Conservation (phyloP, 2,329 filamentous ascomycete genomes). For the Lachnellula arida region DNA sequence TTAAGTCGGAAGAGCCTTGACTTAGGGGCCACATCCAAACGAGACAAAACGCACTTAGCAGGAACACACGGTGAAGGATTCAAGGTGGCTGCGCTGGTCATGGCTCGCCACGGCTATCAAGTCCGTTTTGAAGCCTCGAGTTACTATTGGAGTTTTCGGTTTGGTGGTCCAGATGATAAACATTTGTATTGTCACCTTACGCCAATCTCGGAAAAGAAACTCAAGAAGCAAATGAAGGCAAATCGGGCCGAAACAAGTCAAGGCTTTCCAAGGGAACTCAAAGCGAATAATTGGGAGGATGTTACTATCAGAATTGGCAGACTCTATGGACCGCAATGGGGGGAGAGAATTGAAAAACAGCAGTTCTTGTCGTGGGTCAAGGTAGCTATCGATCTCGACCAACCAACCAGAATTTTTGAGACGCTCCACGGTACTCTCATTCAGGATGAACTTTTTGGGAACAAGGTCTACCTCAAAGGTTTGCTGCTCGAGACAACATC, state of each 20-base stretch:
- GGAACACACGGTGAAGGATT: slow-evolving; percentile 30
- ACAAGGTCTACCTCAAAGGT: slow-evolving; percentile 18
- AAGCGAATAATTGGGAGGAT: slow-evolving; percentile 16
- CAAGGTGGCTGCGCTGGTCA: slow-evolving; percentile 28
- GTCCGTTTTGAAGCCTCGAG: slow-evolving; percentile 17
- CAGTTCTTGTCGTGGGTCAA: slow-evolving; percentile 14
- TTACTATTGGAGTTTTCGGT: slow-evolving; percentile 22
- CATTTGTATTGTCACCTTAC: slow-evolving; percentile 12
- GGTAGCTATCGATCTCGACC: slow-evolving; percentile 9
- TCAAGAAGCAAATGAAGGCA: not conserved
- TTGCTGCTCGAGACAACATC: slow-evolving; percentile 2
- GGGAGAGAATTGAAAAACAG: not conserved
- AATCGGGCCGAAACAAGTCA: not conserved
- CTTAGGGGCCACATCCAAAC: slow-evolving; percentile 17
- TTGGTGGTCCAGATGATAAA: slow-evolving; percentile 6
- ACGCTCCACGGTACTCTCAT: slow-evolving; percentile 11
- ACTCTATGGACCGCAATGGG: not conserved
- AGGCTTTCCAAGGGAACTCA: slow-evolving; percentile 2
- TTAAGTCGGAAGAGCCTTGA: slow-evolving; percentile 13
- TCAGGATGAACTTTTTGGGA: slow-evolving; percentile 4
- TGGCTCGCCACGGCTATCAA: slow-evolving; percentile 19
- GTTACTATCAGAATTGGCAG: slow-evolving; percentile 18
- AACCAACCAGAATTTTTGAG: slow-evolving; percentile 2
- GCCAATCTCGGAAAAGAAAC: not conserved
- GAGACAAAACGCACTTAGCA: slow-evolving; percentile 9